Base-by-base conservation (phyloP, 1,139 yeast genomes). In the Geotrichum siamense region DNA sequence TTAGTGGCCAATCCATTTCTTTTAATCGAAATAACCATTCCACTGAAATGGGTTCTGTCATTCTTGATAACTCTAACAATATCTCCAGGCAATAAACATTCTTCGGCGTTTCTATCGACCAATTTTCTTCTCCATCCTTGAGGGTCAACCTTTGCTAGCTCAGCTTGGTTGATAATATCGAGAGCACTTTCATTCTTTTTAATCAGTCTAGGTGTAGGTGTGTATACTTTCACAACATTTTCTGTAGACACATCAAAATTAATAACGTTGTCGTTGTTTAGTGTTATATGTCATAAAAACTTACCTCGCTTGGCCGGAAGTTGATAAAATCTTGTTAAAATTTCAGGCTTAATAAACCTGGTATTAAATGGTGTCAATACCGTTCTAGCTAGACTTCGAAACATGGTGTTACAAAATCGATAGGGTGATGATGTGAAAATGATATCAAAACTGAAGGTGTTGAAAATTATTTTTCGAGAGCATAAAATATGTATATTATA, bases 1-100 rank as follows among this genome's bases (percentile, higher is more conserved):
- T 82, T 81, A 22, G 91, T 74, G 41, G 85, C 86, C 38, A 82
- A 68, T 37, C 77, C 79, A 51, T 76, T 71, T 60, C 87, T 74
- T 60, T 82, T 83, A 50, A 86, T 72, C 50, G 84, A 87, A 41
- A 87, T 65, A 1, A 85, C 76, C 64, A 81, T 79, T 6, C 96
- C 96, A 23, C 79, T 71, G 48, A 83, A 81, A 38, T 78, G 76
- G 50, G 84, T 75, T 49, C 78, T 72, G 60, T 82, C 83, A 54
- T 70, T 71, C 59, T 83, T 86, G 22, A 81, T 76, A 10, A 87
- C 82, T 53, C 84, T 78, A 35, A 87, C 78, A 33, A 85, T 72
- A 61, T 87, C 96, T 8, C 95, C 96, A 0, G 94, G 75, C 51
- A 83, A 72, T 34, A 86, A 68, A 51, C 72, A 57, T 32, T 67